Conservation (phyloP, 2,329 filamentous ascomycete species). For the Colletotrichum sp. region DNA sequence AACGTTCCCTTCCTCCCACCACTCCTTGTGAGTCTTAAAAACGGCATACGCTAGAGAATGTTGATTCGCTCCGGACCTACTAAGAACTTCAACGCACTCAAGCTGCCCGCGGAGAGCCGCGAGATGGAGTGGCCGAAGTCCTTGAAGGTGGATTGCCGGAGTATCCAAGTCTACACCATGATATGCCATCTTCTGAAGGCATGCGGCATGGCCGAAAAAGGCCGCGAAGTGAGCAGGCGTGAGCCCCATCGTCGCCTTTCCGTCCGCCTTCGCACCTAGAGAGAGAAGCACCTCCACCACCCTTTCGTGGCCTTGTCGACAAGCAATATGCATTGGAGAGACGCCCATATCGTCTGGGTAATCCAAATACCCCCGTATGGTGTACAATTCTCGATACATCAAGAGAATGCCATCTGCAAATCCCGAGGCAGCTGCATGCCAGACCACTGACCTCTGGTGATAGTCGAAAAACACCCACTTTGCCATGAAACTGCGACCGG, state of each 20-base stretch:
- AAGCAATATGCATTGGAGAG: not conserved
- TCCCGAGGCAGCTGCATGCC: not conserved
- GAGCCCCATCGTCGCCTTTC: rapidly evolving
- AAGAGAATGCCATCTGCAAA: rapidly evolving
- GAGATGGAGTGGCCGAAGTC: not conserved
- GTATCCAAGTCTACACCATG: not conserved
- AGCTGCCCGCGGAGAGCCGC: not conserved
- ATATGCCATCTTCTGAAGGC: not conserved
- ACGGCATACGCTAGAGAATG: not conserved
- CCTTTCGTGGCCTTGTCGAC: not conserved
- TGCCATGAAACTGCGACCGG: no score
- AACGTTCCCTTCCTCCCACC: not conserved
- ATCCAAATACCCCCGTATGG: rapidly evolving
- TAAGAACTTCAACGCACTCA: not conserved
- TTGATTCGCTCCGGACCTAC: not conserved
- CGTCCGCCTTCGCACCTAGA: not conserved
- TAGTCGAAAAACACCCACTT: not conserved
- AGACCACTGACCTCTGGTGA: not conserved
- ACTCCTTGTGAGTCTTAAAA: not conserved
- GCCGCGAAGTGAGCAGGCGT: not conserved
- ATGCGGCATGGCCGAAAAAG: not conserved
- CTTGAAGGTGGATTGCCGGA: not conserved
- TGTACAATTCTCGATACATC: not conserved
- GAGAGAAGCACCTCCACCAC: not conserved
- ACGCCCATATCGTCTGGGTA: rapidly evolving